These are phyloP conservation scores for Schwanniomyces pseudopolymorphus DNA, from an alignment of 805 yeast genomes.

Conservation along the genomic window DNA sequence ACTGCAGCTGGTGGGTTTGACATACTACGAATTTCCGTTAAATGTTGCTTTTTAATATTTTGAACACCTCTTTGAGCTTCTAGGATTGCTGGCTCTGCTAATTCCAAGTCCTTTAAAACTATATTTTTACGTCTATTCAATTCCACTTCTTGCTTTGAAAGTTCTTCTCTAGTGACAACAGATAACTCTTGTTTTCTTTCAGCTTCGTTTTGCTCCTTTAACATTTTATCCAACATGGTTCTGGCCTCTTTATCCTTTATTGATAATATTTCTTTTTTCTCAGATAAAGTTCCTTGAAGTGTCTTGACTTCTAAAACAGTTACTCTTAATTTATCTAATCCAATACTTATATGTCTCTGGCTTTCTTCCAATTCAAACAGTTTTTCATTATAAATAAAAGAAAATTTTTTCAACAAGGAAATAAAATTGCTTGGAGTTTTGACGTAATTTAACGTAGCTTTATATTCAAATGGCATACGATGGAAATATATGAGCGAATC, in stretches of 20 bases:
- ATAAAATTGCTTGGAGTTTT: constrained; percentile 58
- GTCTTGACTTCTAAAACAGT: constrained; percentile 71
- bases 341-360: constrained; percentile 71
- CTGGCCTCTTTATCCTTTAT: constrained; percentile 69
- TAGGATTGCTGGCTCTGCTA: constrained; percentile 79
- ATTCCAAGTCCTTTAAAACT: constrained; percentile 65
- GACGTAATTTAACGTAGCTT: constrained; percentile 6
- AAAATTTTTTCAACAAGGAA: constrained; percentile 48
- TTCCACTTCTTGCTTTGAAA: constrained; percentile 64
- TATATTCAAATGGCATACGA: constrained; percentile 14
- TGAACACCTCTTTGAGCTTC: constrained; percentile 91
- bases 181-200: constrained; percentile 89
- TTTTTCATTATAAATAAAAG: constrained; percentile 38
- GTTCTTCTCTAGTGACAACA: constrained; percentile 65
- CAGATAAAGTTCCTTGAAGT: constrained; percentile 52
- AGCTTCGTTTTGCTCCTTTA: constrained; percentile 85
- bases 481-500: constrained; percentile 51
- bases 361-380: constrained; percentile 55
- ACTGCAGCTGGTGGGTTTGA: constrained; percentile 87
- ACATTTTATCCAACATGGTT: constrained; percentile 69
- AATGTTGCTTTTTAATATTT: constrained; percentile 86
- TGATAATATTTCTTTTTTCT: constrained; percentile 49
- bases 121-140: constrained; percentile 51
- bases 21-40: constrained; percentile 88
- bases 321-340: constrained; percentile 73